phyloP scores from a whole-genome alignment of 169 alveolate genomes.

The Cryptosporidium tyzzeri region DNA sequence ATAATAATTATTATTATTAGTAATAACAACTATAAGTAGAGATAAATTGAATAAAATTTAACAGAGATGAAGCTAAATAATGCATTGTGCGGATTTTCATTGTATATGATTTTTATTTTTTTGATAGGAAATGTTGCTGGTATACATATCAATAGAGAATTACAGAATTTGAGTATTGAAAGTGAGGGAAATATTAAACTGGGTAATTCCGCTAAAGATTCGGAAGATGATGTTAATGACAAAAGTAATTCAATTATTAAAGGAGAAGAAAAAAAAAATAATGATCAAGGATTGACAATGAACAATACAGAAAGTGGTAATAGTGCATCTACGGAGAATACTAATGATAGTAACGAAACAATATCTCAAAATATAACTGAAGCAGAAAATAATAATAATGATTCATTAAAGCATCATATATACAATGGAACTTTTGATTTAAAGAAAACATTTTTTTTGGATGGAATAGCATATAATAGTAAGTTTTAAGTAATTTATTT shows the following conservation, averaged over 20 bases:
- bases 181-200: constrained; percentile 8
- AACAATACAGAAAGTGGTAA: background rate
- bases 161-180: constrained; percentile 67
- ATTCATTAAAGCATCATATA: background rate
- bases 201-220: background rate
- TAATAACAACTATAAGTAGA: background rate
- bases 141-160: constrained; percentile 26
- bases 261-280: background rate
- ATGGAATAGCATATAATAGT: constrained; percentile 53
- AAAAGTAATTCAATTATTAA: background rate
- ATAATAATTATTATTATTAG: too few relatives aligned
- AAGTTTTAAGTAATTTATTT: constrained; percentile 1
- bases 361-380: background rate
- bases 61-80: background rate
- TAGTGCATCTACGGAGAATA: background rate
- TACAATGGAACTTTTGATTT: background rate
- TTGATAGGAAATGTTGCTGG: background rate
- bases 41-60: background rate
- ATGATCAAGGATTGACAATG: background rate
- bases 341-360: background rate
- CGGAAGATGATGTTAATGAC: background rate
- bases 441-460: background rate
- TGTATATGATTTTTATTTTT: background rate
- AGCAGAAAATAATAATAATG: background rate
- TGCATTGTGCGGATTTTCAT: background rate